These are phyloP conservation scores for Samsoniella hepiali DNA, from an alignment of 2,329 filamentous ascomycete species.

Conservation along the genomic window DNA sequence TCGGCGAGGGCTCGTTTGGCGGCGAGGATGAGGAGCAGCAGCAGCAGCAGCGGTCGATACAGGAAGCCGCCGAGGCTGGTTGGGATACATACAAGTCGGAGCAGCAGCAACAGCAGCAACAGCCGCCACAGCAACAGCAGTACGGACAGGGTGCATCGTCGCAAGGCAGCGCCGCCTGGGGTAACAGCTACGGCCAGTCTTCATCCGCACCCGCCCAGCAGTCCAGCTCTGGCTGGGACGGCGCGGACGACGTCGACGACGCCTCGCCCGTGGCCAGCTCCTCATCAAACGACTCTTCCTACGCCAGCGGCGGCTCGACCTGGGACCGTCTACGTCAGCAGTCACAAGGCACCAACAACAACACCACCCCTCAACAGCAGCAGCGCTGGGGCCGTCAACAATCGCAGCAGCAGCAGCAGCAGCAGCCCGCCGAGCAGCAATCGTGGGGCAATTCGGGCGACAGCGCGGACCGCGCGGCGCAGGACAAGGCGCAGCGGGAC, in stretches of 20 bases:
- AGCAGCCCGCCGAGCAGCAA: constrained; percentile 8
- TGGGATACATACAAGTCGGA: constrained; percentile 7
- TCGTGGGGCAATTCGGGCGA: constrained; percentile 28
- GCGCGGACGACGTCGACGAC: constrained; percentile 36
- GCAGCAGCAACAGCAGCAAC: not conserved
- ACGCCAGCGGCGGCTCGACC: constrained; percentile 31
- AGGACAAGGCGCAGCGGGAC: constrained; percentile 47
- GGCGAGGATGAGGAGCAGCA: constrained; percentile 13
- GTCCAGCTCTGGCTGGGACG: constrained; percentile 25
- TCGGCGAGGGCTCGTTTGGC: not conserved
- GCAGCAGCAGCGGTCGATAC: constrained; percentile 11
- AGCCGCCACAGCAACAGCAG: not conserved
- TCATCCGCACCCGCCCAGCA: not conserved
- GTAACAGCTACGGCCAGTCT: not conserved
- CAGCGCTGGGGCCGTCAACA: constrained; percentile 2
- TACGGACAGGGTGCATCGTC: not conserved
- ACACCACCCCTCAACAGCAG: constrained; percentile 22
- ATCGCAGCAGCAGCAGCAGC: constrained; percentile 8
- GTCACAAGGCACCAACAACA: constrained; percentile 20
- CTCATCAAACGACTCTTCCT: constrained; percentile 23
- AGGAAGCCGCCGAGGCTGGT: constrained; percentile 23
- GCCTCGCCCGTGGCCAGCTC: constrained; percentile 42
- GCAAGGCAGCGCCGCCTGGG: constrained; percentile 13
- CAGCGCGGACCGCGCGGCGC: constrained; percentile 39
- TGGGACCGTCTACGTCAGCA: constrained; percentile 47